These are phyloP conservation scores for Candida alai DNA, from an alignment of 805 yeast species.

Conservation along the genomic window DNA sequence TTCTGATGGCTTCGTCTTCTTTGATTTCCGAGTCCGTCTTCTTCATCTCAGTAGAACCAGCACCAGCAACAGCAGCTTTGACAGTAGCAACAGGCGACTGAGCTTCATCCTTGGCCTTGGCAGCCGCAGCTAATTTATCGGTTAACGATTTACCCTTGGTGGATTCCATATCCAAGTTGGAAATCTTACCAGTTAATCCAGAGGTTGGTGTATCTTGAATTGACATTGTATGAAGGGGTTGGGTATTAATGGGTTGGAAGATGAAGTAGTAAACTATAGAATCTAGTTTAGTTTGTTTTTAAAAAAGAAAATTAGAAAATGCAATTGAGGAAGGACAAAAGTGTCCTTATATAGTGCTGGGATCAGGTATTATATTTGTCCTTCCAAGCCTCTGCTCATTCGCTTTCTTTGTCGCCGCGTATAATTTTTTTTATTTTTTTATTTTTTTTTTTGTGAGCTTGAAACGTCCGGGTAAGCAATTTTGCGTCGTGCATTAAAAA, in stretches of 20 bases:
- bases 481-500: too few species aligned
- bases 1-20: conserved; percentile 18
- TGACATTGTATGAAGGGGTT: conserved; percentile 33
- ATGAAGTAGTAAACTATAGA: neutral
- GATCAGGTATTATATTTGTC: too few species aligned
- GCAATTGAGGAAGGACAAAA: too few species aligned
- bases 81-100: conserved; percentile 17
- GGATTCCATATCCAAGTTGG: conserved; percentile 33
- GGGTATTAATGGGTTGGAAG: neutral
- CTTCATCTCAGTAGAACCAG: conserved; percentile 3
- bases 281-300: too few species aligned
- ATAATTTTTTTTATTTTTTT: too few species aligned
- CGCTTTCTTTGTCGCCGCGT: too few species aligned
- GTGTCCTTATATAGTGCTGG: too few species aligned
- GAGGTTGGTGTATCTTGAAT: conserved; percentile 58
- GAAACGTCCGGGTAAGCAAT: too few species aligned
- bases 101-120: conserved; percentile 30
- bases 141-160: conserved; percentile 35
- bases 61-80: conserved; percentile 3
- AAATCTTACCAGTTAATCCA: conserved; percentile 44
- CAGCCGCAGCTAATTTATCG: conserved; percentile 41
- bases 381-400: too few species aligned
- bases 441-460: too few species aligned
- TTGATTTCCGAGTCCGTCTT: conserved; percentile 18
- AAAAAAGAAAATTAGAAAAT: too few species aligned